phyloP scores from a whole-genome alignment of 164 flowering plant species.

The Vitis vinifera region ASM3070453v1 NC_081812.1:17172001-17172500 shows the following conservation, averaged over 20 bases:
- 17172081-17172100: constrained; percentile 58
- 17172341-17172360: constrained; percentile 75
- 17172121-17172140: constrained; percentile 42
- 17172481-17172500: not conserved
- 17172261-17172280: constrained; percentile 74
- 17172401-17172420: constrained; percentile 68
- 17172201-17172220: constrained; percentile 57
- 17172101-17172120: constrained; percentile 46
- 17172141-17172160: constrained; percentile 45
- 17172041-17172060: constrained; percentile 57
- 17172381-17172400: constrained; percentile 60
- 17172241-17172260: constrained; percentile 63
- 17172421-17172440: constrained; percentile 51
- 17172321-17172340: constrained; percentile 62
- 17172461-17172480: constrained; percentile 54
- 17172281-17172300: constrained; percentile 77
- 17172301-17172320: constrained; percentile 72
- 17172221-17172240: constrained; percentile 61
- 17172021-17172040: constrained; percentile 79
- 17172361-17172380: constrained; percentile 66
- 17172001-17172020: constrained; percentile 91
- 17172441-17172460: constrained; percentile 50
- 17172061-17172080: constrained; percentile 92
- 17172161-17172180: constrained; percentile 50
- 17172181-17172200: constrained; percentile 43